A percentile compares a stretch with the other conserved stretches of the same genome.
These are phyloP conservation scores for Silene vulgaris DNA, from an alignment of 179 eudicot species.

Conservation along the genomic window DNA sequence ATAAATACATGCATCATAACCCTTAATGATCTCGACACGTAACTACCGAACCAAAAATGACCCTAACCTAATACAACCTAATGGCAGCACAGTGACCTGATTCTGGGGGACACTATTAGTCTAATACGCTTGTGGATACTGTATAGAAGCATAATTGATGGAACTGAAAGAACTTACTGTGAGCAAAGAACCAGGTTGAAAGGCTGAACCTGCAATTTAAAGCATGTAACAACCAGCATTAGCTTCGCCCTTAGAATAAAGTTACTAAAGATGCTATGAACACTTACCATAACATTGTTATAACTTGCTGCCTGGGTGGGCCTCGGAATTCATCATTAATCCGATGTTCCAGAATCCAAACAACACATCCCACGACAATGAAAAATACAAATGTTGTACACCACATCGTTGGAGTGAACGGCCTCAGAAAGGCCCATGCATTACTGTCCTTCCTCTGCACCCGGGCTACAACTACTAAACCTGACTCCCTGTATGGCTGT, in stretches of 20 bases:
- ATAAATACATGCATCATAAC: background rate
- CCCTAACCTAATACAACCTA: no score
- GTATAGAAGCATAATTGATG: background rate
- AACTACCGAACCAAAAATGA: background rate
- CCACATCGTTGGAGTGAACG: slow-evolving; percentile 67
- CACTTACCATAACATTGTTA: slow-evolving; percentile 59
- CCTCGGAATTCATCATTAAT: slow-evolving; percentile 78
- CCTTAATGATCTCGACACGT: background rate
- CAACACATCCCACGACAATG: slow-evolving; percentile 53
- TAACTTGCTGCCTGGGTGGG: slow-evolving; percentile 53
- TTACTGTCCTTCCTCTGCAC: slow-evolving; percentile 33
- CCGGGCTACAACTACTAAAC: slow-evolving; percentile 75
- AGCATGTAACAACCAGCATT: slow-evolving; percentile 12
- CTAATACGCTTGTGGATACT: background rate
- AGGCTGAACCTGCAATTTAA: slow-evolving; percentile 69
- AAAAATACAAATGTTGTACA: slow-evolving; percentile 43
- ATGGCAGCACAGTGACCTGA: no score
- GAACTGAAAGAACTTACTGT: slow-evolving; percentile 43
- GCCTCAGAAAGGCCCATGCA: slow-evolving; percentile 67
- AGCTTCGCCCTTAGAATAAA: background rate
- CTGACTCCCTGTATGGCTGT: slow-evolving; percentile 72
- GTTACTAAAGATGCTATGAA: background rate
- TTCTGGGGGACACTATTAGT: background rate
- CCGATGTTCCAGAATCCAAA: slow-evolving; percentile 77
- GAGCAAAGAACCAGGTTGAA: slow-evolving; percentile 62